Conservation (phyloP, 371 early-diverging fungal species). For the Batkoa obscura region DNA sequence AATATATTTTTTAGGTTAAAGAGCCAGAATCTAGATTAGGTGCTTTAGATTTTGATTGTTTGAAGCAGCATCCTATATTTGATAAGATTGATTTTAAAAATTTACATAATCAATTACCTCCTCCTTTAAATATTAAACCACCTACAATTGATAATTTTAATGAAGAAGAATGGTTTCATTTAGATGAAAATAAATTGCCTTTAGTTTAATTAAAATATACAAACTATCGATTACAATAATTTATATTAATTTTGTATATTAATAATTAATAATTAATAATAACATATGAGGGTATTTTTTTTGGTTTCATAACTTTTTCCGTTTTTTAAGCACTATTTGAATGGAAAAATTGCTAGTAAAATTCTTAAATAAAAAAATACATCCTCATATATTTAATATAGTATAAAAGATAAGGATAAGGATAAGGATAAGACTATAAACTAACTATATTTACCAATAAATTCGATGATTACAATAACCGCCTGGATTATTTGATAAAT, state of each 20-base stretch:
- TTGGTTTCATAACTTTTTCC: no score
- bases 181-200: slow-evolving; percentile 3
- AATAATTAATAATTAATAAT: no score
- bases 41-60: slow-evolving; percentile 33
- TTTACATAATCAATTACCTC: slow-evolving; percentile 29
- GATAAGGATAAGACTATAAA: no score
- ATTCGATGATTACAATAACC: slow-evolving; percentile 8
- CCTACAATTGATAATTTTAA: neutral
- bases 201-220: no score
- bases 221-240: no score
- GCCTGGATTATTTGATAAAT: slow-evolving; percentile 22
- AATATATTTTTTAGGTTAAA: slow-evolving; percentile 12
- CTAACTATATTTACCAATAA: slow-evolving; percentile 3
- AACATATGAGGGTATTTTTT: no score
- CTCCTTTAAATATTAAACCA: slow-evolving; percentile 7
- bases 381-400: no score
- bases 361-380: no score
- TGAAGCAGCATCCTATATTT: slow-evolving; percentile 83
- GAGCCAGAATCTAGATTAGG: slow-evolving; percentile 62
- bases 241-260: no score
- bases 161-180: neutral
- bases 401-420: no score
- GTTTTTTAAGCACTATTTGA: no score
- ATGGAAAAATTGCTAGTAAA: no score
- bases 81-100: slow-evolving; percentile 61